A percentile compares a stretch with the other conserved stretches of the same genome.
phyloP scores from a whole-genome alignment of 75 land plant genomes.

The Pinus albicaulis region DNA sequence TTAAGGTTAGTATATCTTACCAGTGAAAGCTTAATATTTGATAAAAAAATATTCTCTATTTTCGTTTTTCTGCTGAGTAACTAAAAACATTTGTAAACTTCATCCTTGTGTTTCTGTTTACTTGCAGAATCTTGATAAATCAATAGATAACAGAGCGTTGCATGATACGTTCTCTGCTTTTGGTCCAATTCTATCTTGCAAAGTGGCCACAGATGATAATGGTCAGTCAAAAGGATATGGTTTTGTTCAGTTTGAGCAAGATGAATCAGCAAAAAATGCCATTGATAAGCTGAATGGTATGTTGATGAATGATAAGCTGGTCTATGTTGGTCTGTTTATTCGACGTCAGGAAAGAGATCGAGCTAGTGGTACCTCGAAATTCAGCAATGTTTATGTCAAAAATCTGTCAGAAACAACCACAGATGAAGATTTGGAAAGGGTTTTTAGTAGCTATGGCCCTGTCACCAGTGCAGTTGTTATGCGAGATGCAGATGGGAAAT shows the following conservation, averaged over 20 bases:
- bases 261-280: conserved; percentile 64
- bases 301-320: conserved; percentile 65
- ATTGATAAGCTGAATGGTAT: conserved; percentile 67
- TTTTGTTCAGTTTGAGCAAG: conserved; percentile 78
- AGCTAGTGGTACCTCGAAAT: conserved; percentile 41
- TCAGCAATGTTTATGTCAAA: conserved; percentile 84
- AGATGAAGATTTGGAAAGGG: conserved; percentile 56
- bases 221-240: conserved; percentile 78
- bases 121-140: conserved; percentile 51
- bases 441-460: conserved; percentile 55
- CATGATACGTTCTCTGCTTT: conserved; percentile 56
- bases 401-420: conserved; percentile 40
- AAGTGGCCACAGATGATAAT: conserved; percentile 55
- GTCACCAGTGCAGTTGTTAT: conserved; percentile 74
- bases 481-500: conserved; percentile 67
- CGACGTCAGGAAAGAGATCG: conserved; percentile 62
- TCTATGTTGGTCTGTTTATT: conserved; percentile 69
- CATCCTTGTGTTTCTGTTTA: neutral
- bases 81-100: neutral
- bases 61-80: neutral
- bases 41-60: neutral
- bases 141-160: conserved; percentile 58
- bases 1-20: conserved; percentile 25
- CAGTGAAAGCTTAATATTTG: neutral
- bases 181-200: conserved; percentile 77